These are phyloP conservation scores for Aspergillus brunneoviolaceus DNA, from an alignment of 2,329 filamentous ascomycete genomes.

Conservation along the genomic window DNA sequence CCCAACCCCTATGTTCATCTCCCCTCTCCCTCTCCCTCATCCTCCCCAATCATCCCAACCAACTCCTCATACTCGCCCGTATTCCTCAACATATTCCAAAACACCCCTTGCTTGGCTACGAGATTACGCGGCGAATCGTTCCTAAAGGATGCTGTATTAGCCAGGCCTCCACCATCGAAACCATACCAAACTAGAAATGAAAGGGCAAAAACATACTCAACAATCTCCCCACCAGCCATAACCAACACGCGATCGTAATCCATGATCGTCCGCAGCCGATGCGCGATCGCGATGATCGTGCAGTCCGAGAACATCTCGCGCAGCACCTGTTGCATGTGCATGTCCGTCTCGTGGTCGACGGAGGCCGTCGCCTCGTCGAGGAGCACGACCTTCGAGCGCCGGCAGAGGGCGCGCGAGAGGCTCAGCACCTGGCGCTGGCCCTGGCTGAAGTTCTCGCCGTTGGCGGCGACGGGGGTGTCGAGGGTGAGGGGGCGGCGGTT, in stretches of 20 bases:
- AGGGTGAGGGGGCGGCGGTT: conserved; percentile 38
- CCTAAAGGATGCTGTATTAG: conserved; percentile 12
- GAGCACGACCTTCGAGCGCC: conserved; percentile 57
- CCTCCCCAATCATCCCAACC: conserved; percentile 18
- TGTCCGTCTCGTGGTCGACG: conserved; percentile 61
- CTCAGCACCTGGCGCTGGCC: conserved; percentile 64
- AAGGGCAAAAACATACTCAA: conserved; percentile 45
- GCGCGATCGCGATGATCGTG: conserved; percentile 67
- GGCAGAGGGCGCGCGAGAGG: conserved; percentile 60
- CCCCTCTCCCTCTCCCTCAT: no score
- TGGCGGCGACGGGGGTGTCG: conserved; percentile 56
- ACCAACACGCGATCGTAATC: conserved; percentile 61
- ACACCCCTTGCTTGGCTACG: conserved; percentile 20
- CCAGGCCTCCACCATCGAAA: not conserved
- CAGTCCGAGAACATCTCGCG: conserved; percentile 52
- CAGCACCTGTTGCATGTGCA: conserved; percentile 58
- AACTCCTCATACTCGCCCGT: conserved; percentile 30
- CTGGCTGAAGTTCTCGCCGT: conserved; percentile 49
- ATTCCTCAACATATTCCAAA: conserved; percentile 28
- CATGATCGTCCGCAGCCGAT: conserved; percentile 63
- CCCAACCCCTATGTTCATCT: no score
- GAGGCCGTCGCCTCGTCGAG: conserved; percentile 66
- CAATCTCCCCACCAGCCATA: conserved; percentile 54
- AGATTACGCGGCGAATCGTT: conserved; percentile 24
- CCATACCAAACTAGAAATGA: not conserved